Evolutionary conservation across 345 rosid genomes (phyloP), one percentile per base, ranked within the genome.

Genomic region (Excoecaria agallocha): DNA sequence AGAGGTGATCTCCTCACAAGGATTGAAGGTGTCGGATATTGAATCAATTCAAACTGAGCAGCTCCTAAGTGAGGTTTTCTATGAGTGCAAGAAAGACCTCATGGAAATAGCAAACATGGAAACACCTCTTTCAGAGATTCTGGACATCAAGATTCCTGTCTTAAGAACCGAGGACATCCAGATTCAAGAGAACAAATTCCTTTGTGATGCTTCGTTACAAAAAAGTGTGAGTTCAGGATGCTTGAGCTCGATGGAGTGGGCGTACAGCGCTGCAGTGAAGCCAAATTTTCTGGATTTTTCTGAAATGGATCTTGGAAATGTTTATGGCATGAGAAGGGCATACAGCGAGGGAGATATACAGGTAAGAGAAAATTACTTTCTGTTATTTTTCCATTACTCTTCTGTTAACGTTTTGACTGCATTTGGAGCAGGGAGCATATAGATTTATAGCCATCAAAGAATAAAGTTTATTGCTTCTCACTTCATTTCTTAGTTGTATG

Each of bases 321-420:
- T 66, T 48, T 90, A 85, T 82, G 95, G 98, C 72, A 89, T 96
- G 91, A 79, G 99, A 65, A 82, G 98, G 83, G 92, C 99, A 72
- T 93, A 83, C 74, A 93, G 99, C 24, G 99, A 93, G 66, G 97
- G 99, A 65, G 98, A 93, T 76, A 96, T 96, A 63, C 85, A 96
- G 98, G 99, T 95, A 68, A 79, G 80, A 66, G 66, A 73, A n/a
- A 72, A 51, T 57, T 57, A 43, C 22, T 38, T 22, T 64, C n/a
- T 54, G 10, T 39, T 54, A 2, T 3, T 17, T 69, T 17, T 55
- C 67, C 19, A 24, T 41, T 20, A 54, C 12, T 56, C 3, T 30
- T n/a, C 17, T 45, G 24, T 4, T 67, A 16, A 43, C 20, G 52
- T 35, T 43, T 66, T 19, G 12, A 37, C 35, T 41, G 11, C 12